Evolutionary conservation across 441 rosid species (phyloP), one percentile per base, ranked within the genome.

Genomic region (Jatropha podagrica): DNA sequence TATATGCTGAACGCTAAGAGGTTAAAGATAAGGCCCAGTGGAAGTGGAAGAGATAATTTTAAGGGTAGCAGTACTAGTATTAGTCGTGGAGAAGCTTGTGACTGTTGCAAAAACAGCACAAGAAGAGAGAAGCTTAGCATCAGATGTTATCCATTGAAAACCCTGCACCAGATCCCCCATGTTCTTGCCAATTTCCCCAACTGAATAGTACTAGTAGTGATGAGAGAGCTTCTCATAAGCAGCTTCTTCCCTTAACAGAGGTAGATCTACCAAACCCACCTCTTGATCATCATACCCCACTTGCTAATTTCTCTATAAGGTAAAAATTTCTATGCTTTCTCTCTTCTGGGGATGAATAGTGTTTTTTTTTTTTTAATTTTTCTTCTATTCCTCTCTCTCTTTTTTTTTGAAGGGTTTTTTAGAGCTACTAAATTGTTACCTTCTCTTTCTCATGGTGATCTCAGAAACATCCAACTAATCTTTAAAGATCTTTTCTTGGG

Each of bases 131-230:
- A 85, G 90, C 86, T 85, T 88, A 80, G 78, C 94, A 77, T 92
- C 98, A 92, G 97, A 95, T 96, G 95, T 92, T 92, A 87, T 89
- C 96, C 92, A 76, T 81, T 87, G 91, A 92, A 88, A 87, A 81
- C 82, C 85, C 90, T 85, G 93, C 77, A 88, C 79, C 92, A 89
- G 93, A 90, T 94, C 93, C 92, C 73, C 75, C 92, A 73, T 83
- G 88, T 86, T 76, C 89, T 72, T 76, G 78, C 73, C 82, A 79
- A 79, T 74, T 84, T 79, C 81, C 81, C 60, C 91, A 84, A 55
- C 85, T 85, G 78, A 83, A 81, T 81, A 69, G 64, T 76, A 76
- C 68, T 76, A 77, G 82, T 81, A 78, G 69, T 71, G 74, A 76
- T 83, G 87, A 87, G 85, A 85, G 66, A 68, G 81, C 85, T 85